Percentiles rank a stretch among this genome's conserved stretches.
Conservation (phyloP, 2,329 filamentous ascomycete genomes). For the Talaromyces sp. region DNA sequence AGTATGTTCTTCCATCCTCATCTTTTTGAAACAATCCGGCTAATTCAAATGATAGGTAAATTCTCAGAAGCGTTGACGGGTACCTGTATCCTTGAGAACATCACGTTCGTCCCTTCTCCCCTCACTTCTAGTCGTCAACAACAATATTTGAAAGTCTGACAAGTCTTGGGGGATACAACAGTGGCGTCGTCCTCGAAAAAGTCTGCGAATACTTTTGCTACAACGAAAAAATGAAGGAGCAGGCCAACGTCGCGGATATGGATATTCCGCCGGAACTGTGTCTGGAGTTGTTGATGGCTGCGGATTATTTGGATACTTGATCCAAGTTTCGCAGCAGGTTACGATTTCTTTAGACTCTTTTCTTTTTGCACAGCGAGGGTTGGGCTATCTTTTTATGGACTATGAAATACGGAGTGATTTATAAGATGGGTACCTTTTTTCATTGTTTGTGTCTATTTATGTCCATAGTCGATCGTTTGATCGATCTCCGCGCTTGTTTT, state of each 20-base stretch:
- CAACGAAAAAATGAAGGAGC: constrained; percentile 61
- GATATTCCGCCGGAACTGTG: constrained; percentile 64
- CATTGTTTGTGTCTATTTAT: background rate
- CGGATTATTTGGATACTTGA: constrained; percentile 60
- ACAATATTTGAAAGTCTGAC: background rate
- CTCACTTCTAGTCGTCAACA: background rate
- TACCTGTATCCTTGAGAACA: constrained; percentile 57
- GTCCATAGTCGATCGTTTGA: background rate
- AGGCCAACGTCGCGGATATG: constrained; percentile 62
- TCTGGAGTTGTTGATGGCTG: constrained; percentile 63
- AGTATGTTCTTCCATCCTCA: constrained; percentile 45
- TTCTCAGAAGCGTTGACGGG: constrained; percentile 61
- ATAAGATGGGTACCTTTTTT: background rate
- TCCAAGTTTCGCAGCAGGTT: background rate
- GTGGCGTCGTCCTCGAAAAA: constrained; percentile 62
- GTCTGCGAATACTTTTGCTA: constrained; percentile 70
- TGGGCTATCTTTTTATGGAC: background rate
- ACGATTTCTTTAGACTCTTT: background rate
- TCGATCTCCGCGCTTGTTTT: background rate
- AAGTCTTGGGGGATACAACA: constrained; percentile 26
- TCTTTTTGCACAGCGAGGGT: background rate
- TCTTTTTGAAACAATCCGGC: background rate
- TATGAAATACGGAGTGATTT: background rate
- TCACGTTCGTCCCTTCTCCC: constrained; percentile 47
- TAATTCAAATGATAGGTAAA: constrained; percentile 44